phyloP scores from a whole-genome alignment of 1,139 yeast genomes.

The Debaryomyces singareniensis region DNA sequence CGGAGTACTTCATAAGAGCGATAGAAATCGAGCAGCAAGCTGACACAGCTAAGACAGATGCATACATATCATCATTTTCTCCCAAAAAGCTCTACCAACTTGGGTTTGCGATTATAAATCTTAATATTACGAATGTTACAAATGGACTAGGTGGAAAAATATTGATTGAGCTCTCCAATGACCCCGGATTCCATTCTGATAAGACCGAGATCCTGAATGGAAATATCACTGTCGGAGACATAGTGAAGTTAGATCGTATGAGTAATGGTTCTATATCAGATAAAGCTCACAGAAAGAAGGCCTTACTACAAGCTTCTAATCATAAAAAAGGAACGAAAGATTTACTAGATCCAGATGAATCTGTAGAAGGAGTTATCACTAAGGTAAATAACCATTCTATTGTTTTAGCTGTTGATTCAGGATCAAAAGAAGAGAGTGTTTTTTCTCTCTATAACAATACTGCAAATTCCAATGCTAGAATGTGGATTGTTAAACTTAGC shows the following conservation, averaged over 20 bases:
- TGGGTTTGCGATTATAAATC: constrained; percentile 72
- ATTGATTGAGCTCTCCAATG: constrained; percentile 59
- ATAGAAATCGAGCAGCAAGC: constrained; percentile 52
- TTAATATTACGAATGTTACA: constrained; percentile 51
- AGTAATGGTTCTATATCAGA: constrained; percentile 7
- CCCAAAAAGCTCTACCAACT: constrained; percentile 59
- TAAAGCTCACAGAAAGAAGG: constrained; percentile 16
- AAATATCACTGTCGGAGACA: constrained; percentile 71
- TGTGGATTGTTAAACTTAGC: constrained; percentile 63
- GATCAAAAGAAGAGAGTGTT: constrained; percentile 39
- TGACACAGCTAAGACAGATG: constrained; percentile 50
- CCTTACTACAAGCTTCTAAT: constrained; percentile 17
- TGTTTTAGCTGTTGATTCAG: constrained; percentile 56
- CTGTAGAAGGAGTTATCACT: constrained; percentile 57
- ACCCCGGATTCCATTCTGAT: constrained; percentile 42
- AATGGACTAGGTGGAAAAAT: constrained; percentile 82
- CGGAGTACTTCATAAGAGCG: constrained; percentile 42
- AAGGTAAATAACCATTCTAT: constrained; percentile 41
- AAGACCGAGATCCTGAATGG: constrained; percentile 45
- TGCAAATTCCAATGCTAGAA: constrained; percentile 28
- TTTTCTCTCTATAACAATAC: constrained; percentile 40
- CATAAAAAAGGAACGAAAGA: constrained; percentile 15
- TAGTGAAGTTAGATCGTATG: constrained; percentile 49
- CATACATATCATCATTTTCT: constrained; percentile 45
- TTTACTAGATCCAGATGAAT: constrained; percentile 14